Conservation (phyloP, 345 rosid species). For the Eucalyptus sideroxylon region DNA sequence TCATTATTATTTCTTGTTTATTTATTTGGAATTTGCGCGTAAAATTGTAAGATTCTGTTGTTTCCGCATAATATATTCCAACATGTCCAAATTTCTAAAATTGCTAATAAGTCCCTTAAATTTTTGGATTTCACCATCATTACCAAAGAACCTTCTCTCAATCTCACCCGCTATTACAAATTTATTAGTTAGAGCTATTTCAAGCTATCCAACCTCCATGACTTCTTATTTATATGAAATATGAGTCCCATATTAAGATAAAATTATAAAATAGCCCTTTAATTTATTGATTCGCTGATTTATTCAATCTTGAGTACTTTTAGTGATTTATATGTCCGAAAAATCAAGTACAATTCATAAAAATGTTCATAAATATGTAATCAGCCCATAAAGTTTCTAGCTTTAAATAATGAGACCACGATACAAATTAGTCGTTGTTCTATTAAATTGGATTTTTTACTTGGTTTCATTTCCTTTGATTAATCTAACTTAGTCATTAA, state of each 20-base stretch:
- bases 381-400: neutral
- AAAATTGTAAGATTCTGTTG: fast-evolving
- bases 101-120: neutral
- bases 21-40: fast-evolving
- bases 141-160: neutral
- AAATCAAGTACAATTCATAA: neutral
- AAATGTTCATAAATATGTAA: neutral
- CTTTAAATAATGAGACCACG: neutral
- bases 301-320: neutral
- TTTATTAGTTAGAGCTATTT: neutral
- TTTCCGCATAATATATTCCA: too few relatives aligned
- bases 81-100: neutral
- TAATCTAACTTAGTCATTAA: neutral
- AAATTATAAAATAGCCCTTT: neutral
- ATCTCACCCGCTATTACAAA: neutral
- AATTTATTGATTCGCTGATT: neutral
- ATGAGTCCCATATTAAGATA: neutral
- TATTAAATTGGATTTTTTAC: neutral
- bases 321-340: neutral
- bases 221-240: neutral
- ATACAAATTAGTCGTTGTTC: neutral
- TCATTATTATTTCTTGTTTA: too few relatives aligned
- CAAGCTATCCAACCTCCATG: neutral
- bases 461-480: neutral
- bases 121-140: neutral